phyloP scores from a whole-genome alignment of 805 yeast species.

The Hanseniaspora opuntiae region DNA sequence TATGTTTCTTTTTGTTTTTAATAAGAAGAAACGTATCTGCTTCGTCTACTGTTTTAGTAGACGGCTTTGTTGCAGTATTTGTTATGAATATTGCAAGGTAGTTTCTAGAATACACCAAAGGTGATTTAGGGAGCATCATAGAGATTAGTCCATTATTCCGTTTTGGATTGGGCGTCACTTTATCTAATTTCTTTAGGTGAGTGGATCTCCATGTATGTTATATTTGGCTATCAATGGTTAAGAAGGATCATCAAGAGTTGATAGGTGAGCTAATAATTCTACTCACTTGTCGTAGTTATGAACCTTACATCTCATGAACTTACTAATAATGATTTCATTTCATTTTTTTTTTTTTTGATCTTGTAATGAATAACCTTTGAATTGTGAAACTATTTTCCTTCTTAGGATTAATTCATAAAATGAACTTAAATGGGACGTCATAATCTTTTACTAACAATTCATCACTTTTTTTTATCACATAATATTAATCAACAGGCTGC shows the following conservation, averaged over 20 bases:
- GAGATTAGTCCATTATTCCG: conserved; percentile 19
- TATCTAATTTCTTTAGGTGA: neutral
- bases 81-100: neutral
- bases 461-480: conserved; percentile 25
- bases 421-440: conserved; percentile 11
- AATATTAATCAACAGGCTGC: conserved; percentile 55
- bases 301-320: conserved; percentile 45
- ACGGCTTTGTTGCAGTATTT: conserved; percentile 11
- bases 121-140: conserved; percentile 29
- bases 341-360: conserved; percentile 3
- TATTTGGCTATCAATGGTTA: conserved; percentile 33
- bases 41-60: conserved; percentile 26
- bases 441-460: conserved; percentile 14
- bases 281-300: conserved; percentile 67
- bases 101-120: conserved; percentile 18
- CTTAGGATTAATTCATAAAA: neutral
- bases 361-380: conserved; percentile 13
- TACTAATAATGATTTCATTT: too few relatives aligned
- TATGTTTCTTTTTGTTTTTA: conserved; percentile 27
- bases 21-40: conserved; percentile 14
- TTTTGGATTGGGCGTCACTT: conserved; percentile 29
- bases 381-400: neutral
- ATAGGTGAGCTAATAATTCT: conserved; percentile 24
- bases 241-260: conserved; percentile 62
- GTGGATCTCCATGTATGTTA: conserved; percentile 20